Percentiles rank a stretch among this genome's conserved stretches.
These are phyloP conservation scores for Arabidopsis suecica DNA, from an alignment of 345 rosid genomes.

Conservation along the genomic window DNA sequence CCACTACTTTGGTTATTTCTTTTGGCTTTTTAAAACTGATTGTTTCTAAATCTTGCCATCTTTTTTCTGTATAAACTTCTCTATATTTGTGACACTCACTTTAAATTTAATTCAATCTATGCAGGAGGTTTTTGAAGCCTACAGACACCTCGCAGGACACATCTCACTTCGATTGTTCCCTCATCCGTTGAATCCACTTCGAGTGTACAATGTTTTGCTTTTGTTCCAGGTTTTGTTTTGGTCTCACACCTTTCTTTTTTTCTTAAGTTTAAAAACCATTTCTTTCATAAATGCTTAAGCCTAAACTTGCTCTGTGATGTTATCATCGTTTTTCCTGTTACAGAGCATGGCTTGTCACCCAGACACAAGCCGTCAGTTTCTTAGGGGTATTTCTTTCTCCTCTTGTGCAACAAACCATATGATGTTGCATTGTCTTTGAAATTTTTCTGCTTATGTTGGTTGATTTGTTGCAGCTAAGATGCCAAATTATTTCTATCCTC, in stretches of 20 bases:
- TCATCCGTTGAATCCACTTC: background rate
- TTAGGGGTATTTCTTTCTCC: slow-evolving; percentile 51
- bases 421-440: slow-evolving; percentile 6
- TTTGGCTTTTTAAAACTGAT: background rate
- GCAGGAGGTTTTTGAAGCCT: slow-evolving; percentile 53
- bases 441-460: slow-evolving; percentile 16
- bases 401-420: background rate
- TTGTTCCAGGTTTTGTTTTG: slow-evolving; percentile 57
- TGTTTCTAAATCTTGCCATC: background rate
- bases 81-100: slow-evolving; percentile 16
- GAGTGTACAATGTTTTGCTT: slow-evolving; percentile 53
- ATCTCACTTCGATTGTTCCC: slow-evolving; percentile 27
- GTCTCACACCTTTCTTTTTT: slow-evolving; percentile 13
- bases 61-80: slow-evolving; percentile 12
- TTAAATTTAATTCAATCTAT: slow-evolving; percentile 17
- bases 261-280: background rate
- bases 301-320: background rate
- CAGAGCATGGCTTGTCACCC: slow-evolving; percentile 59
- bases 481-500: slow-evolving; percentile 54
- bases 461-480: slow-evolving; percentile 50
- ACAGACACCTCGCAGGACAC: background rate
- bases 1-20: slow-evolving; percentile 29
- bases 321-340: slow-evolving; percentile 10
- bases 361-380: slow-evolving; percentile 49
- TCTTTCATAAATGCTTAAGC: slow-evolving; percentile 8